These are phyloP conservation scores for Chlamydomonas sphaeroides DNA, from an alignment of 139 green algal genomes.

Conservation along the genomic window DNA sequence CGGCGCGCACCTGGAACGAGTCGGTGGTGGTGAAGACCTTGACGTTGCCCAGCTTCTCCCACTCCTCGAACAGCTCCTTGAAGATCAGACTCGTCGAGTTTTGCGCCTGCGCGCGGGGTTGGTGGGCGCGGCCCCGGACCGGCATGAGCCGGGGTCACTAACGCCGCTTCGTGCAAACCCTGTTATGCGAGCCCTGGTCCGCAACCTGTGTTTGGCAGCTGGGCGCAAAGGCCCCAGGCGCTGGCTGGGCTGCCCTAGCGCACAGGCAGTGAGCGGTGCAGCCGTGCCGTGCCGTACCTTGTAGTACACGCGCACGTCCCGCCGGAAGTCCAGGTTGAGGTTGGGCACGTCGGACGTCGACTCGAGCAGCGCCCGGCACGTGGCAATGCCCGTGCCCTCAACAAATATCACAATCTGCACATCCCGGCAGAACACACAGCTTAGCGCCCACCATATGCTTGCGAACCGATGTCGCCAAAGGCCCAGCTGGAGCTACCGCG, in stretches of 20 bases:
- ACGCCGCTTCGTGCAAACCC: no score
- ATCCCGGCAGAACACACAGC: no score
- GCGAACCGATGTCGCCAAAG: no score
- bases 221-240: no score
- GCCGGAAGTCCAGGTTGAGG: conserved; percentile 61
- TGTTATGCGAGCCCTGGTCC: no score
- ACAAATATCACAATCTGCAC: conserved; percentile 63
- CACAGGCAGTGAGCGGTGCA: no score
- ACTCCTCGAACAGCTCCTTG: conserved; percentile 64
- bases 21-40: conserved; percentile 61
- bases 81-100: conserved; percentile 74
- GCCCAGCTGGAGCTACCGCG: no score
- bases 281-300: conserved; percentile 58
- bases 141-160: no score
- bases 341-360: conserved; percentile 51
- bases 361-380: conserved; percentile 74
- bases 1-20: conserved; percentile 43
- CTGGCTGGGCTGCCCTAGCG: no score
- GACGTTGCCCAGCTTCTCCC: conserved; percentile 46
- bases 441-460: no score
- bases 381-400: conserved; percentile 68
- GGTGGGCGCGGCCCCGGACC: no score
- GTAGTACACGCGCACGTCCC: conserved; percentile 84
- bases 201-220: no score
- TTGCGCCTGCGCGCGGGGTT: conserved; percentile 50